These are phyloP conservation scores for Blastobotrys terrestris DNA, from an alignment of 805 yeast genomes.

Conservation along the genomic window DNA sequence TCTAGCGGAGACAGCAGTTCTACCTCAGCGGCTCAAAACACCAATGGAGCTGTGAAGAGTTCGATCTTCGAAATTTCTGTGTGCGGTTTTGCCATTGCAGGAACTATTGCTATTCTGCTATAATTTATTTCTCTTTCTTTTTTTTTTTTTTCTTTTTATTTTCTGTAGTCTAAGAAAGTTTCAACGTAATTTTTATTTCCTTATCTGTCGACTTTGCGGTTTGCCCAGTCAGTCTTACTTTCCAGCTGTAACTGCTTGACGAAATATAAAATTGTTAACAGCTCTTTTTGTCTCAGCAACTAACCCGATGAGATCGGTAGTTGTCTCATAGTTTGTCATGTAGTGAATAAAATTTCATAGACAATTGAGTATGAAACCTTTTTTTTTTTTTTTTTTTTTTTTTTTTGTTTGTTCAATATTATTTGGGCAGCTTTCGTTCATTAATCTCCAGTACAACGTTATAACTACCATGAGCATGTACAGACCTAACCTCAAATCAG, in stretches of 20 bases:
- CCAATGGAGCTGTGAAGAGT: not conserved
- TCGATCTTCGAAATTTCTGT: not conserved
- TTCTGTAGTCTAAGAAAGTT: not conserved
- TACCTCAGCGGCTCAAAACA: not conserved
- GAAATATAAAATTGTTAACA: no score
- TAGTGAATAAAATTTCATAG: conserved; percentile 33
- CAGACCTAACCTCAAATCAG: no score
- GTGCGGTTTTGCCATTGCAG: conserved; percentile 1
- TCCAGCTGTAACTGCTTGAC: no score
- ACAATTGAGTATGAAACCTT: conserved; percentile 35
- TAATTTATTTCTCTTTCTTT: not conserved
- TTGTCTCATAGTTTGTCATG: conserved; percentile 14
- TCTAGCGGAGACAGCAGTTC: not conserved
- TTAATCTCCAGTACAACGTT: conserved; percentile 6
- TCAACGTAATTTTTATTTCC: not conserved
- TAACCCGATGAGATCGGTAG: conserved; percentile 33
- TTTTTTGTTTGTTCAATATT: no score
- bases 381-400: no score
- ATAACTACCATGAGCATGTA: no score
- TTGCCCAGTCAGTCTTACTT: no score
- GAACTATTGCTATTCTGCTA: not conserved
- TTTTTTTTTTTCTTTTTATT: conserved; percentile 1
- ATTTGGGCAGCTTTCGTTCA: conserved; percentile 23
- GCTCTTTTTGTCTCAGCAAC: conserved; percentile 40
- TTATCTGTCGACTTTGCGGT: not conserved